Evolutionary conservation across 2,329 filamentous ascomycete species (phyloP).

Genomic region (Westerdykella sp.): DNA sequence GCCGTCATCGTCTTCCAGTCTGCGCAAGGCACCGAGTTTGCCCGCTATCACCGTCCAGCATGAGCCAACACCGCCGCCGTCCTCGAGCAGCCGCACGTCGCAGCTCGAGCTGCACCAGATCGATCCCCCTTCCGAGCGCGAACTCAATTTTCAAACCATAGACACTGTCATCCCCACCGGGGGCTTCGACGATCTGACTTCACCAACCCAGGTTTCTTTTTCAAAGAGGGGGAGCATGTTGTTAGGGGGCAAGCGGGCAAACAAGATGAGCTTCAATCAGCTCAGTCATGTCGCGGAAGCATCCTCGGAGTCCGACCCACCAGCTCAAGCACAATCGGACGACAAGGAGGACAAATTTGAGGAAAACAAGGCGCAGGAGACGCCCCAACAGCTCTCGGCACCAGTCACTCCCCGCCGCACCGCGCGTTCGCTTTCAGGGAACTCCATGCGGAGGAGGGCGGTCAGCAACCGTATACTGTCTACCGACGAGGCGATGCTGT

Average conservation of each 20-base stretch:
- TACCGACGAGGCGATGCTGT: constrained; percentile 58
- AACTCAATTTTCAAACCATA: constrained; percentile 43
- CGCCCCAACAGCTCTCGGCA: constrained; percentile 7
- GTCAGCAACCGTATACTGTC: constrained; percentile 49
- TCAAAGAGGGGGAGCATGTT: constrained; percentile 57
- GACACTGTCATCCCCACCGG: constrained; percentile 51
- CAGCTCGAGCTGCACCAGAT: constrained; percentile 1
- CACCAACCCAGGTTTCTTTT: constrained; percentile 50
- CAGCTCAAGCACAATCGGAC: constrained; percentile 9
- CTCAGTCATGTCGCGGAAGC: constrained; percentile 19
- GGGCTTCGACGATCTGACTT: constrained; percentile 48
- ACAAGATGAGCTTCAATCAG: constrained; percentile 26
- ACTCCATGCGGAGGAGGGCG: constrained; percentile 30
- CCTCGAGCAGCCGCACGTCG: constrained; percentile 11
- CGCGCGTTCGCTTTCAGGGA: constrained; percentile 34
- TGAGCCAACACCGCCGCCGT: constrained; percentile 16
- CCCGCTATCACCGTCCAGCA: constrained; percentile 43
- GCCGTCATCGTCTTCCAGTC: constrained; percentile 24
- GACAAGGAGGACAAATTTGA: constrained; percentile 9
- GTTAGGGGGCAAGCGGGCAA: constrained; percentile 48
- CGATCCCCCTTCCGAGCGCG: background rate
- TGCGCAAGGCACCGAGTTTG: constrained; percentile 37
- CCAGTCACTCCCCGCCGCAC: constrained; percentile 19
- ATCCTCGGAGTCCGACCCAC: constrained; percentile 9
- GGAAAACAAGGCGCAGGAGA: background rate